Base-by-base conservation (phyloP, 352 stramenopile species). In the Phytophthora tentaculata region DNA sequence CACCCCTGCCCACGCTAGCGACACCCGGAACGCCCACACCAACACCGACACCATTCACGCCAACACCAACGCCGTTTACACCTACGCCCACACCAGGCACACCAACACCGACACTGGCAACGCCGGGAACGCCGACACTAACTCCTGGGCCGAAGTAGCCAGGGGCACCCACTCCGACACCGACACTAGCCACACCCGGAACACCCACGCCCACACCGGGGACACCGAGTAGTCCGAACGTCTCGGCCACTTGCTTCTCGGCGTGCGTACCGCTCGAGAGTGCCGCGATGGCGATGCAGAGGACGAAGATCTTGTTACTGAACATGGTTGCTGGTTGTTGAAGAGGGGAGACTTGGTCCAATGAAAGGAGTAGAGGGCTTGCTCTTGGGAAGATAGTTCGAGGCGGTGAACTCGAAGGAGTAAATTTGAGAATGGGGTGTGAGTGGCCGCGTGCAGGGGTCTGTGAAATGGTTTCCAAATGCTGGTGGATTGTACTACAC, bases 221-320 rank as follows among this genome's bases (percentile, higher is more conserved):
- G 20, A 50, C 19, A 23, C 44, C 44, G n/a, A 50, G 44, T 26
- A 50, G 19, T 20, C 44, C 44, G 10, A 50, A 50, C 44, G 44
- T 50, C 44, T 50, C 44, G 44, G 44, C 44, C 44, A 50, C 44
- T 50, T 50, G 44, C n/a, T 26, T 28, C 20, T 50, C 44, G 44
- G 44, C 44, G 19, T 50, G 44, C 7, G 6, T 20, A 26, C 8
- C 7, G 20, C 19, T 50, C 10, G 44, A 50, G 19, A 50, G 44
- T 28, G 44, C n/a, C 44, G 17, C 44, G 20, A 50, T 20, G 44
- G 44, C 44, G 44, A 26, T 50, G 44, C 44, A 50, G 10, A 50
- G 44, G 3, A 20, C 44, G 44, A 28, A 50, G n/a, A 50, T 50
- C 44, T 50, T 32, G 28, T 32, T 50, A 20, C 19, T 50, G 20